Evolutionary conservation across 129 eudicot genomes (phyloP).

Genomic region (Mikania micrantha): DNA sequence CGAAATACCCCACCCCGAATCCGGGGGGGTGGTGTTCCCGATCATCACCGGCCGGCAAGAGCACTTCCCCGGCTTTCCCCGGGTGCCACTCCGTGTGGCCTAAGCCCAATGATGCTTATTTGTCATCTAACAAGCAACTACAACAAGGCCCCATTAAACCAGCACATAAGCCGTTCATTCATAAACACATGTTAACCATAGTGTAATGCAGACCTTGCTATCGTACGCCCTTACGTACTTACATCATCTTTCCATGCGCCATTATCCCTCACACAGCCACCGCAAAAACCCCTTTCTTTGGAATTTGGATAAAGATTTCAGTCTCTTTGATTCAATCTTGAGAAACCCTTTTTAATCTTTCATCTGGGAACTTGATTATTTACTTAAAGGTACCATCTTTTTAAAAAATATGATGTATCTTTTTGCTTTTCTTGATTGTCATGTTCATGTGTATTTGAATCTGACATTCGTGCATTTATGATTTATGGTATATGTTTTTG

Average conservation of each 20-base stretch:
- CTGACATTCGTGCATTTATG: conserved; percentile 17
- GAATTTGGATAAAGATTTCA: conserved; percentile 12
- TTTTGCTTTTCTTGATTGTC: conserved; percentile 1
- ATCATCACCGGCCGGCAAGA: no score
- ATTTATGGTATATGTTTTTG: neutral
- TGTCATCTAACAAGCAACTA: no score
- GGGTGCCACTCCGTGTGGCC: no score
- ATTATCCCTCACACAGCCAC: conserved; percentile 17
- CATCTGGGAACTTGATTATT: conserved; percentile 9
- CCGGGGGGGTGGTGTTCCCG: no score
- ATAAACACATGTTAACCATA: no score
- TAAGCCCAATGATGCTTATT: no score
- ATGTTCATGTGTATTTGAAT: conserved; percentile 14
- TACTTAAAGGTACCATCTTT: conserved; percentile 21
- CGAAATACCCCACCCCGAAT: no score
- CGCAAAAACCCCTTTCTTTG: conserved; percentile 13
- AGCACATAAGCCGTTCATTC: no score
- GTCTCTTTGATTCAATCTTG: conserved; percentile 1
- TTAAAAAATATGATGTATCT: neutral
- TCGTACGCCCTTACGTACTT: conserved; percentile 34
- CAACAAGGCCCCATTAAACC: no score
- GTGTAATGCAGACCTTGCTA: conserved; percentile 24
- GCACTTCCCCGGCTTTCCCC: no score
- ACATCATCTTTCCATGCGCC: conserved; percentile 33
- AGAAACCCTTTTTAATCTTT: conserved; percentile 11